Percentiles rank a stretch among this genome's conserved stretches.
phyloP scores from a whole-genome alignment of 2,329 filamentous ascomycete genomes.

The Parastagonospora avenae region DNA sequence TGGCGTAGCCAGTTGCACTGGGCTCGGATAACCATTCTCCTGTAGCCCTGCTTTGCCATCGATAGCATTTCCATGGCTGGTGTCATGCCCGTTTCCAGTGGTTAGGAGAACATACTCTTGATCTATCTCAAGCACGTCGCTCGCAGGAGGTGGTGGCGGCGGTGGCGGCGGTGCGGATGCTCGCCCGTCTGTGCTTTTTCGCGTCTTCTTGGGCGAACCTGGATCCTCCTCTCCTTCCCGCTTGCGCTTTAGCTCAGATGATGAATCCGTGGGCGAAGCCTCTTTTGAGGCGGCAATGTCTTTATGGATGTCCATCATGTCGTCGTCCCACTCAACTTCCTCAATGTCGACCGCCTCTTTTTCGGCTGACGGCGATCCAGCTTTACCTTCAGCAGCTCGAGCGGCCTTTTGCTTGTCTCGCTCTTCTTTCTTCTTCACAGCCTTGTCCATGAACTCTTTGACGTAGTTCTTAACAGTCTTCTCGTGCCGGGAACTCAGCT shows the following conservation, averaged over 20 bases:
- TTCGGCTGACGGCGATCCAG: conserved; percentile 27
- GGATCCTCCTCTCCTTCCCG: conserved; percentile 38
- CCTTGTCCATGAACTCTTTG: conserved; percentile 85
- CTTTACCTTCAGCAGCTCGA: conserved; percentile 34
- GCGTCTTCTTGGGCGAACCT: conserved; percentile 39
- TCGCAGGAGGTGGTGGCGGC: conserved; percentile 46
- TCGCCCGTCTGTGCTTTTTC: conserved; percentile 40
- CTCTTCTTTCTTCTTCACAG: conserved; percentile 70
- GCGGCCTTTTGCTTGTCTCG: conserved; percentile 63
- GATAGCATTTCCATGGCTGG: conserved; percentile 4
- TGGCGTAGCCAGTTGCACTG: conserved; percentile 54
- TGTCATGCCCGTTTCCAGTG: not conserved
- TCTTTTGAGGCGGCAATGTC: conserved; percentile 15
- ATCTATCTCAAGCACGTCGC: conserved; percentile 32
- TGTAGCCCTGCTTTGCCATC: conserved; percentile 10
- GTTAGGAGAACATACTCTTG: conserved; percentile 22
- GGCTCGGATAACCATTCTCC: conserved; percentile 30
- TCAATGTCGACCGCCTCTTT: conserved; percentile 8
- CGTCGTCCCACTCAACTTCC: conserved; percentile 19
- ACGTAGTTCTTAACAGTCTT: conserved; percentile 84
- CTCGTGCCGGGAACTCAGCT: conserved; percentile 76
- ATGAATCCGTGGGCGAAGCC: conserved; percentile 32
- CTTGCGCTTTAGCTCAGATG: conserved; percentile 44
- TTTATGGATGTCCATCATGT: conserved; percentile 25
- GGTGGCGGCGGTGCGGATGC: conserved; percentile 50